phyloP scores from a whole-genome alignment of 257 asterid genomes.

The Nicotiana attenuata region DNA sequence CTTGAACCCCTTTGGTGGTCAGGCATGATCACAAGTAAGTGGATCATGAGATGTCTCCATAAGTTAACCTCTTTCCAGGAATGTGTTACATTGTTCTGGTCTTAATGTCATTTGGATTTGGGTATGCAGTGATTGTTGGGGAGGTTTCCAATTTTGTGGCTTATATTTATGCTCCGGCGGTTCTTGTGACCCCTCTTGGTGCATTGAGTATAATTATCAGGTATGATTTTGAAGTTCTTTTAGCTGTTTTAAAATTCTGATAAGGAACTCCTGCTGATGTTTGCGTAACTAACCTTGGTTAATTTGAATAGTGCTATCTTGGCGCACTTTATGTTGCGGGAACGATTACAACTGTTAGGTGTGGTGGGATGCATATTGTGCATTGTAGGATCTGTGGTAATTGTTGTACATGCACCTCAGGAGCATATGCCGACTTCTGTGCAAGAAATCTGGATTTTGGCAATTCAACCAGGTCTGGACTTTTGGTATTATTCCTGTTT shows the following conservation, averaged over 20 bases:
- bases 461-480: constrained; percentile 38
- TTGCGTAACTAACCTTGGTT: constrained; percentile 29
- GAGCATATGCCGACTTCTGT: constrained; percentile 40
- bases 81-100: not conserved
- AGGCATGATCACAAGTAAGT: constrained; percentile 86
- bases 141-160: constrained; percentile 83
- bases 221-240: constrained; percentile 26
- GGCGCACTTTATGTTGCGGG: constrained; percentile 42
- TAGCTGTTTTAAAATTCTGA: constrained; percentile 1
- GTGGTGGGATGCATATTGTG: constrained; percentile 39
- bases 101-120: constrained; percentile 5
- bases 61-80: not conserved
- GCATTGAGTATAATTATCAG: constrained; percentile 86
- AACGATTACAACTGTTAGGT: constrained; percentile 32
- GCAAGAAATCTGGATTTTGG: constrained; percentile 40
- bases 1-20: constrained; percentile 95
- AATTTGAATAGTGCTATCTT: constrained; percentile 35
- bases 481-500: constrained; percentile 2
- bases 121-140: constrained; percentile 68
- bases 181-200: constrained; percentile 92
- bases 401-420: constrained; percentile 46
- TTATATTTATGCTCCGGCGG: constrained; percentile 89
- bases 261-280: constrained; percentile 13
- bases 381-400: constrained; percentile 41
- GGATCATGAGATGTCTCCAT: not conserved